Evolutionary conservation across 768 basidiomycete species (phyloP).

Genomic region (Lyophyllum decastes): DNA sequence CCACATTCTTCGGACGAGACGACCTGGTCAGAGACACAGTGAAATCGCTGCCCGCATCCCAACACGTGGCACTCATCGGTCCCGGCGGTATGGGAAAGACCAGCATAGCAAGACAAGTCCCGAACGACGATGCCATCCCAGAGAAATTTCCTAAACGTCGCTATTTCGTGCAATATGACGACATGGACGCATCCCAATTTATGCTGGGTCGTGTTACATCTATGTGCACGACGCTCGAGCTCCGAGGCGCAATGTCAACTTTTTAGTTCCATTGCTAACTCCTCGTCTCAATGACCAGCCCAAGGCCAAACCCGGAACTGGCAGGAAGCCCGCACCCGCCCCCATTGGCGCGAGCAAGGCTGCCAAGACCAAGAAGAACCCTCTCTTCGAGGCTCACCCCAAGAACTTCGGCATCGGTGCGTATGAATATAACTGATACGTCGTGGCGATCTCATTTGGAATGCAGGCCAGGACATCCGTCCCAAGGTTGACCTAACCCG

Average conservation of each 20-base stretch:
- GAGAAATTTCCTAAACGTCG: conserved; percentile 4
- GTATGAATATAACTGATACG: conserved; percentile 18
- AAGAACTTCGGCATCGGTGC: conserved; percentile 96
- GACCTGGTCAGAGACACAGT: no score
- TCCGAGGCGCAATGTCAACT: conserved; percentile 48
- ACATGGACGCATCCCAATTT: conserved; percentile 9
- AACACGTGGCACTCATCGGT: no score
- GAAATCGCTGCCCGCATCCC: no score
- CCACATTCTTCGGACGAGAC: no score
- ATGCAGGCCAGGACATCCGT: conserved; percentile 87
- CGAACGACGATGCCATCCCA: background rate
- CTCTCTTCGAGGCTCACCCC: conserved; percentile 87
- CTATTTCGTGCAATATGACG: conserved; percentile 11
- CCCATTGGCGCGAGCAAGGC: conserved; percentile 80
- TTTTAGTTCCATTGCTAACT: conserved; percentile 40
- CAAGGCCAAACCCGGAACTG: conserved; percentile 68
- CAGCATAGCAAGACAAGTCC: conserved; percentile 7
- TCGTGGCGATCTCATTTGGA: background rate
- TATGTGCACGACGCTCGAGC: conserved; percentile 48
- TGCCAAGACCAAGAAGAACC: conserved; percentile 85
- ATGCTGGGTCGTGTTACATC: conserved; percentile 37
- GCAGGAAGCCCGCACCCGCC: conserved; percentile 85
- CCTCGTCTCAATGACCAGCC: conserved; percentile 95
- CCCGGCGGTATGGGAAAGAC: no score
- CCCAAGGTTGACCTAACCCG: conserved; percentile 89